phyloP scores from a whole-genome alignment of 352 stramenopile genomes.

The Globisporangium acanthophoron region DNA sequence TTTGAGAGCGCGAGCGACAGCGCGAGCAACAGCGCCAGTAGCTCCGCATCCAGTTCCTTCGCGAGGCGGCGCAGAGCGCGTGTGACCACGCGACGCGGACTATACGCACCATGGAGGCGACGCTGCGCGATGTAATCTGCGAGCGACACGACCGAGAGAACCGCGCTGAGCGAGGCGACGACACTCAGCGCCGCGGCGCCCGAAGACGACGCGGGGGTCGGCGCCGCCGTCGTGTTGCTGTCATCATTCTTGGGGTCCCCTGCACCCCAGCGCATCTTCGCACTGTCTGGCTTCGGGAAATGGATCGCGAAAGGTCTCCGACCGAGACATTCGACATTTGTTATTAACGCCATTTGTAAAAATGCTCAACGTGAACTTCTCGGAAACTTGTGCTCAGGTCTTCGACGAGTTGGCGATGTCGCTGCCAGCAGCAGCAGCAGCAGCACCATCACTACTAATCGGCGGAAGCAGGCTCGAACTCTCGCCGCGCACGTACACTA shows the following conservation, averaged over 20 bases:
- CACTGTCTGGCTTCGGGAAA: no score
- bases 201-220: conserved; percentile 1
- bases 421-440: no score
- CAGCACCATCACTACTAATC: no score
- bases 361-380: no score
- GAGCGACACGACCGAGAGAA: conserved; percentile 37
- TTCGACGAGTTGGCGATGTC: no score
- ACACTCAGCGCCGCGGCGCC: conserved; percentile 9
- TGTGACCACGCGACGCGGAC: conserved; percentile 39
- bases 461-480: conserved; percentile 26
- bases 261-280: no score
- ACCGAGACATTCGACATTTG: no score
- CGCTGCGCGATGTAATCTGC: conserved; percentile 32
- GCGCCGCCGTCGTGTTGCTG: conserved; percentile 5
- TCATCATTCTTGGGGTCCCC: not conserved
- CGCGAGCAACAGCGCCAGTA: not conserved
- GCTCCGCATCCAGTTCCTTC: conserved; percentile 42
- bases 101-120: conserved; percentile 45
- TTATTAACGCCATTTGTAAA: no score
- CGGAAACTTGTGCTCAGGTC: no score
- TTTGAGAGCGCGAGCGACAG: no score
- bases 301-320: no score
- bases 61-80: conserved; percentile 29
- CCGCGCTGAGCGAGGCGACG: conserved; percentile 10
- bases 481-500: conserved; percentile 33